Evolutionary conservation across 495 filamentous ascomycete species (phyloP), one percentile per base, ranked within the genome.

Genomic region (Penicillium cinerascens): DNA sequence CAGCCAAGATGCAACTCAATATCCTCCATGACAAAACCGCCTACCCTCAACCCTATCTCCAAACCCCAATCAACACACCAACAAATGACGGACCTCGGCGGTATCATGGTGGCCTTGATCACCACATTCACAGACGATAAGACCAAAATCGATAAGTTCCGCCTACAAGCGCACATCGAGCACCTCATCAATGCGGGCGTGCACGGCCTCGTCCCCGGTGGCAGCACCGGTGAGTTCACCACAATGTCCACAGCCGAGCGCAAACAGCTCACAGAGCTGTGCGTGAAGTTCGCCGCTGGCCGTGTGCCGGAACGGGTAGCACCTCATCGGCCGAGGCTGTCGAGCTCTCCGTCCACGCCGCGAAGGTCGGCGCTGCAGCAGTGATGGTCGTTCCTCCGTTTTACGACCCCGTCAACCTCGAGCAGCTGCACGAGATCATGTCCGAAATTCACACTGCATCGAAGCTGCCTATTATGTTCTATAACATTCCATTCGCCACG

Each of bases 171-270:
- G n/a, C 68, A 72, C 59, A 72, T 73, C 47, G 64, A 70, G 43
- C 65, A 59, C 56, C 54, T 72, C 23, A 59, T 71, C 47, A 41
- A 49, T 10, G 58, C 67, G 11, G 70, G 70, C 21, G 50, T 68
- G 26, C 70, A 73, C 54, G 70, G 70, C 39, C 70, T 73, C 38
- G 68, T 73, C 3, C 70, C 70, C 8, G 67, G 63, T 20, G 70
- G 70, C 35, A 69, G 65, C 61, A 73, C 70, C 3, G 70, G 69
- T 41, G 69, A 73, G 55, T 73, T 73, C 65, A 69, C 70, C 11
- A 56, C 56, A 18, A 37, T 73, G 42, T 47, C 54, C 33, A 38
- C 54, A 29, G 36, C 60, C 35, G 70, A 73, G 41, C 68, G 70
- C 55, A 73, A 73, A 50, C 61, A 70, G 33, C 61, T 73, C 17